Conservation (phyloP, 208 protist genomes). For the Plasmodiophora brassicae region DNA sequence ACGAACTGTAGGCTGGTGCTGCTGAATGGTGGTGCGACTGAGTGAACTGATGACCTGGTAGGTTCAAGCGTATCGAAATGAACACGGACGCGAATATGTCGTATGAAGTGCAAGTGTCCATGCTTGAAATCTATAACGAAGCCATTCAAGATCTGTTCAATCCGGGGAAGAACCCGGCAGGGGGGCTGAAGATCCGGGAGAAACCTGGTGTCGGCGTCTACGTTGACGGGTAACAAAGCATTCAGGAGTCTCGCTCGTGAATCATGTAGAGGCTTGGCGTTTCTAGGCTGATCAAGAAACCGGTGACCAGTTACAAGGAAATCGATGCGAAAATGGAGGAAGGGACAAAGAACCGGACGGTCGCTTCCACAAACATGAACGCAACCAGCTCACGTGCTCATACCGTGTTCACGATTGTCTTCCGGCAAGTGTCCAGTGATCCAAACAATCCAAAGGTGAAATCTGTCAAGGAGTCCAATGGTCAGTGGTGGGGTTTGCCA, state of each 20-base stretch:
- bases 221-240: no score
- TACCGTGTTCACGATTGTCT: conserved; percentile 54
- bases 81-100: background rate
- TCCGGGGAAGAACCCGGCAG: background rate
- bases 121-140: conserved; percentile 49
- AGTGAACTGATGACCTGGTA: no score
- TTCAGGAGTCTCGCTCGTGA: no score
- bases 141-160: conserved; percentile 36
- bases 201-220: background rate
- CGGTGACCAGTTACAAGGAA: conserved; percentile 28
- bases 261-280: no score
- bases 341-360: conserved; percentile 37
- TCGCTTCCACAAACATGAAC: conserved; percentile 53
- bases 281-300: background rate
- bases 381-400: conserved; percentile 52
- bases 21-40: no score
- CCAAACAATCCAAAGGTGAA: conserved; percentile 6
- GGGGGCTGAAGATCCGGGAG: conserved; percentile 13
- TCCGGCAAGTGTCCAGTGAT: no score
- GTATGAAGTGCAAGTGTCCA: conserved; percentile 26
- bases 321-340: conserved; percentile 22
- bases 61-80: no score
- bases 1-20: conserved; percentile 37
- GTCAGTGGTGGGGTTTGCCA: no score
- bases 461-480: background rate